phyloP scores from a whole-genome alignment of 441 rosid genomes.

The Mallotus repandus region DNA sequence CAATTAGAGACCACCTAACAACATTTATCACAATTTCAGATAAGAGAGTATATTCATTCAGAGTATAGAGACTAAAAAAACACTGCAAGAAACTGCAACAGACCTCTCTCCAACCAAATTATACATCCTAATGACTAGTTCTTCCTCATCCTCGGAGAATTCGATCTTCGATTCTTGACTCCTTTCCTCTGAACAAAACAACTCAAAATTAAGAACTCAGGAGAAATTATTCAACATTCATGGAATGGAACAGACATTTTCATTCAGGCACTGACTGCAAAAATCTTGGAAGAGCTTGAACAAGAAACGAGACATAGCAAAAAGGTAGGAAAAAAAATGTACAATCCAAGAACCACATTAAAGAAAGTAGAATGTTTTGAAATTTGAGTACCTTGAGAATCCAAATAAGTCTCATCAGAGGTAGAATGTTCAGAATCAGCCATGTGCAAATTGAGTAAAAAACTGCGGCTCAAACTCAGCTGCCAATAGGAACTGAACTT shows the following conservation, averaged over 20 bases:
- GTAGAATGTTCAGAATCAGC: slow-evolving; percentile 51
- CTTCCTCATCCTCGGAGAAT: slow-evolving; percentile 47
- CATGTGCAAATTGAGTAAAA: slow-evolving; percentile 26
- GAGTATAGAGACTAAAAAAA: not conserved
- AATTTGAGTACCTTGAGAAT: slow-evolving; percentile 33
- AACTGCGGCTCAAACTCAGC: not conserved
- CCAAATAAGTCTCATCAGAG: slow-evolving; percentile 28
- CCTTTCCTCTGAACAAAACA: slow-evolving; percentile 31
- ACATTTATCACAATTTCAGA: too few species aligned
- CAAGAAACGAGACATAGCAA: not conserved
- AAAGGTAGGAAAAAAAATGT: too few species aligned
- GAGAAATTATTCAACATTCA: not conserved
- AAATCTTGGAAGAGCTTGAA: not conserved
- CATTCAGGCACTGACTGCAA: not conserved
- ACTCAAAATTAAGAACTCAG: not conserved
- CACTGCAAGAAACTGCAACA: not conserved
- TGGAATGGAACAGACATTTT: not conserved
- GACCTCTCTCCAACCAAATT: slow-evolving; percentile 50
- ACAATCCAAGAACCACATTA: not conserved
- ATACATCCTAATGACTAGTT: slow-evolving; percentile 45
- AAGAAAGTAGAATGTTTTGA: too few species aligned
- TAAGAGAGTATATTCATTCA: too few species aligned
- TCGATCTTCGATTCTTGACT: slow-evolving; percentile 31
- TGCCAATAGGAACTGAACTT: not conserved
- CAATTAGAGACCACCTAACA: slow-evolving; percentile 52